These are phyloP conservation scores for Acer saccharum DNA, from an alignment of 345 rosid species.

Conservation along the genomic window DNA sequence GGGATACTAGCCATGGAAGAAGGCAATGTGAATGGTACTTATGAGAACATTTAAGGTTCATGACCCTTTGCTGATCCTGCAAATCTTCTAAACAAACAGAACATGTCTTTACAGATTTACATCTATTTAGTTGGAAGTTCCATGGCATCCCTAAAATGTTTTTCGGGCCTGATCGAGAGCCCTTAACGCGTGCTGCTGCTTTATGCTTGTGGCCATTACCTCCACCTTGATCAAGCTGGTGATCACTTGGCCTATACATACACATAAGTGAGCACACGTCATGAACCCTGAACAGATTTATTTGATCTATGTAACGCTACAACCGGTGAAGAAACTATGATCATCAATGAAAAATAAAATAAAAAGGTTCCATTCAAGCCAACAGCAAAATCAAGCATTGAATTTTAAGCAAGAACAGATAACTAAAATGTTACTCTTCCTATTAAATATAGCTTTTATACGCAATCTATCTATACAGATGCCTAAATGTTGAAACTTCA, in stretches of 20 bases:
- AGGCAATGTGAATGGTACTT: conserved; percentile 30
- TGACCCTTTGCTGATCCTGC: conserved; percentile 1
- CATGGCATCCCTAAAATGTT: conserved; percentile 9
- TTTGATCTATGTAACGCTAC: no score
- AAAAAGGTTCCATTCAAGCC: not conserved
- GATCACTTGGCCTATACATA: not conserved
- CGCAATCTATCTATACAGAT: no score
- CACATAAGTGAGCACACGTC: not conserved
- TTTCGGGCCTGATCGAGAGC: not conserved
- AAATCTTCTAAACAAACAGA: conserved; percentile 27
- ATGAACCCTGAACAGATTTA: not conserved
- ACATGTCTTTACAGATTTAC: conserved; percentile 14
- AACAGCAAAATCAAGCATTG: not conserved
- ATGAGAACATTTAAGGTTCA: conserved; percentile 29
- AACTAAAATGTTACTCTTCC: no score
- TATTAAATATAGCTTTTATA: no score
- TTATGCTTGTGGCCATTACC: not conserved
- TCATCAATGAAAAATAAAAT: not conserved
- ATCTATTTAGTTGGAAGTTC: conserved; percentile 9
- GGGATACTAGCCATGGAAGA: conserved; percentile 28
- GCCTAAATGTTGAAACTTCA: not conserved
- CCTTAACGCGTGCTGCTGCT: not conserved
- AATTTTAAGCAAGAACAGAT: not conserved
- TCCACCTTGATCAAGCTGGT: not conserved
- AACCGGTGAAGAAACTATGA: not conserved